Evolutionary conservation across 2,329 filamentous ascomycete species (phyloP), one percentile per base, ranked within the genome.

Genomic region (Arthrobotrys conoides): DNA sequence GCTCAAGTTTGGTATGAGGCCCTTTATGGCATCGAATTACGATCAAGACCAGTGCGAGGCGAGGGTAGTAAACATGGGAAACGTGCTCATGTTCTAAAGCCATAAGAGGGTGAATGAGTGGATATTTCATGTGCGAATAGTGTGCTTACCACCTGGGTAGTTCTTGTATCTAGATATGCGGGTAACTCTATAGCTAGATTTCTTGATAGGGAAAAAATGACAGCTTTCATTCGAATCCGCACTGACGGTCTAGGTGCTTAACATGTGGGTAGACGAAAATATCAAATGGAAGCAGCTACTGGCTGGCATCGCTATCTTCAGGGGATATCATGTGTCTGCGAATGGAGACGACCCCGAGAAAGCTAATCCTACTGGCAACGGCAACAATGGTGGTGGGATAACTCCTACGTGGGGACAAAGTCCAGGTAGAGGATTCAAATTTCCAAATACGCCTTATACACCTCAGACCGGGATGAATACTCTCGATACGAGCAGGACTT

Each of bases 71-170:
- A 67, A 67, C 3, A 30, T 30, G 6, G 27, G 6, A 30, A 30
- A 67, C 30, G 20, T 51, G 64, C 64, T 67, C 64, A n/a, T 9
- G 64, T 22, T 20, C 5, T 20, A 30, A 59, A n/a, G 53, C 9
- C 16, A 18, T 24, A 12, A 59, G 57, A 61, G 57, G 20, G 36
- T 10, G 57, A 41, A 61, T 61, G 57, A 61, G 36, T 36, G 3
- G 36, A 20, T 33, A 41, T 24, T 51, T 51, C 36, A 36, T 16
- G 33, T n/a, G 12, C 38, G 12, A 6, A 30, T 30, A 5, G 36
- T 8, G 10, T 38, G 36, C 12, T 38, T 38, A 41, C 38, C 38
- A 41, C 38, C 38, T 41, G 38, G n/a, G 57, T 61, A 33, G 18
- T 18, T 55, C 22, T 57, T 57, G 8, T 59, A 59, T 22, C 9